Conservation (phyloP, 305 asterid species). For the Ajuga reptans region DNA sequence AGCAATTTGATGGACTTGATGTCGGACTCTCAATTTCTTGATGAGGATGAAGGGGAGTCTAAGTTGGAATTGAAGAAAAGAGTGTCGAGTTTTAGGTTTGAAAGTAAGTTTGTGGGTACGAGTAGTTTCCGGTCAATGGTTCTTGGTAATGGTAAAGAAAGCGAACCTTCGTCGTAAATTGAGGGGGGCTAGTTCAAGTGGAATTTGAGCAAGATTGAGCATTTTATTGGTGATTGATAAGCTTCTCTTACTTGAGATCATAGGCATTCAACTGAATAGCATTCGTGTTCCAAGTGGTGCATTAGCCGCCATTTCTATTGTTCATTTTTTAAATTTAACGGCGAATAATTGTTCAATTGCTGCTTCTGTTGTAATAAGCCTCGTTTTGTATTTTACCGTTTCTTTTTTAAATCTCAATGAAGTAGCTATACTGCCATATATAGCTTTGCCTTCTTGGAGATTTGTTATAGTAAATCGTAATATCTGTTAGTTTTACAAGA, state of each 20-base stretch:
- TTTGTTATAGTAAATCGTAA: neutral
- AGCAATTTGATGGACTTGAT: constrained; percentile 70
- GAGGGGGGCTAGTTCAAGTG: constrained; percentile 19
- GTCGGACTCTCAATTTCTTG: constrained; percentile 30
- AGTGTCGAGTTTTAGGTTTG: constrained; percentile 45
- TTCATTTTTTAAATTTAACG: constrained; percentile 12
- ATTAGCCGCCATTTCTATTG: constrained; percentile 9
- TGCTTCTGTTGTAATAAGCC: constrained; percentile 3
- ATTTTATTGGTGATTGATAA: constrained; percentile 20
- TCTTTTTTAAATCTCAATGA: neutral
- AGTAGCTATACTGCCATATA: neutral
- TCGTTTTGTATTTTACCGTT: constrained; percentile 1
- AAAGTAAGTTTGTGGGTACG: constrained; percentile 27
- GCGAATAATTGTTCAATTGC: neutral
- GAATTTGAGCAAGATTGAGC: neutral
- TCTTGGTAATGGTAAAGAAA: constrained; percentile 30
- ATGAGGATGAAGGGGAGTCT: constrained; percentile 28
- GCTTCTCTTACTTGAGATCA: constrained; percentile 25
- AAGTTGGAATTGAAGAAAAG: constrained; percentile 19
- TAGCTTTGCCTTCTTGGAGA: neutral
- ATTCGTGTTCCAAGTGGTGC: constrained; percentile 27
- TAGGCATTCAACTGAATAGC: constrained; percentile 24
- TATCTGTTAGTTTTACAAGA: neutral
- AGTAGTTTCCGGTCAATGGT: constrained; percentile 25
- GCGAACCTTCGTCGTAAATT: constrained; percentile 16